Percentiles rank a stretch among this genome's conserved stretches.
Evolutionary conservation across 1,284 basidiomycete species (phyloP).

Genomic region (Rhizoctonia solani): DNA sequence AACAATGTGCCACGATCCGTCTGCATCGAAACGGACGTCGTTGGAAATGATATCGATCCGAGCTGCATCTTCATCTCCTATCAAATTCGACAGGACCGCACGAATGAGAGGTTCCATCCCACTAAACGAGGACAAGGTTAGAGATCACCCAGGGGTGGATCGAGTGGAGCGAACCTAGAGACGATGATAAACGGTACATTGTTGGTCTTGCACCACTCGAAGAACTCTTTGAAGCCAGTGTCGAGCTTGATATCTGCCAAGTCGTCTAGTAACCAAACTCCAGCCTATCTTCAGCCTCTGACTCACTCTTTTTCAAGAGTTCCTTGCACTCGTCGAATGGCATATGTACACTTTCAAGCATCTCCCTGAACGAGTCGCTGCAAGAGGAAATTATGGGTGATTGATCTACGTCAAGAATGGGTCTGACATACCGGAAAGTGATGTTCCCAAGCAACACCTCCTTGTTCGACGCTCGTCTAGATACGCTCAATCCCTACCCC

Average conservation of each 20-base stretch:
- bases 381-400: not conserved
- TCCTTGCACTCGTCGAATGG: conserved; percentile 82
- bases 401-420: too few relatives aligned
- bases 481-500: not conserved
- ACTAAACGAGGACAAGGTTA: too few relatives aligned
- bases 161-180: conserved; percentile 63
- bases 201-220: conserved; percentile 73
- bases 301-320: conserved; percentile 62
- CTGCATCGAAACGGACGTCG: conserved; percentile 66
- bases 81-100: conserved; percentile 77
- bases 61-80: conserved; percentile 71
- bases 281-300: conserved; percentile 37
- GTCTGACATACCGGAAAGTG: conserved; percentile 67
- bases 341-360: conserved; percentile 74
- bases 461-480: conserved; percentile 65
- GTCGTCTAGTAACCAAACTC: not conserved
- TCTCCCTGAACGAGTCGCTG: conserved; percentile 78
- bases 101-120: conserved; percentile 93
- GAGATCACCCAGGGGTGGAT: not conserved
- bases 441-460: conserved; percentile 66
- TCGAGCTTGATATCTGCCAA: conserved; percentile 81
- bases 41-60: conserved; percentile 90
- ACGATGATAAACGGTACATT: conserved; percentile 90
- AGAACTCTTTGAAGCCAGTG: conserved; percentile 84
- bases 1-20: conserved; percentile 82